Evolutionary conservation across 2,329 filamentous ascomycete genomes (phyloP).

Genomic region (Xylariaceae sp.): DNA sequence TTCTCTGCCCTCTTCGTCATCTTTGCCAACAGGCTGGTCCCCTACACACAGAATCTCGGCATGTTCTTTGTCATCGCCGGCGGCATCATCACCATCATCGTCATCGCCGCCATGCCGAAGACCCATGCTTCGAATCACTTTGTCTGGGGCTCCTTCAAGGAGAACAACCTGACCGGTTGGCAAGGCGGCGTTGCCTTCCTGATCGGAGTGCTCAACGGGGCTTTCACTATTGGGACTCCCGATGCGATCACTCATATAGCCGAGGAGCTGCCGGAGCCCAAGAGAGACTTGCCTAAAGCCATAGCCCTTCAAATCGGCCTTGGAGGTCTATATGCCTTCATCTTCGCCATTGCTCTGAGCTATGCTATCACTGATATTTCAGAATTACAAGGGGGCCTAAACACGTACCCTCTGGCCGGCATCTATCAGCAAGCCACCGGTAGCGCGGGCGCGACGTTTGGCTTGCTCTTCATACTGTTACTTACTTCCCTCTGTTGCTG

Average conservation of each 20-base stretch:
- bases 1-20: slow-evolving; percentile 43
- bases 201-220: slow-evolving; percentile 58
- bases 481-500: slow-evolving; percentile 41
- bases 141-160: slow-evolving; percentile 43
- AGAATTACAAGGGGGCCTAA: slow-evolving; percentile 40
- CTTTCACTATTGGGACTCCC: slow-evolving; percentile 58
- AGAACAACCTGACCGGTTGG: slow-evolving; percentile 45
- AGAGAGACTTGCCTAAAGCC: slow-evolving; percentile 40
- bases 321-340: slow-evolving; percentile 40
- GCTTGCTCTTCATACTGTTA: slow-evolving; percentile 50
- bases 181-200: slow-evolving; percentile 56
- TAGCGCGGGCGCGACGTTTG: slow-evolving; percentile 43
- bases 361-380: slow-evolving; percentile 50
- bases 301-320: slow-evolving; percentile 42
- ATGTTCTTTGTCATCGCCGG: slow-evolving; percentile 48
- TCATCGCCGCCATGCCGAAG: slow-evolving; percentile 45
- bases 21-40: slow-evolving; percentile 48
- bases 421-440: slow-evolving; percentile 54
- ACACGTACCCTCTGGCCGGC: slow-evolving; percentile 53
- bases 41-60: slow-evolving; percentile 44
- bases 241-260: slow-evolving; percentile 56
- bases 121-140: slow-evolving; percentile 41
- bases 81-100: slow-evolving; percentile 44
- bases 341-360: slow-evolving; percentile 41
- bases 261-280: slow-evolving; percentile 47